A percentile compares a stretch with the other conserved stretches of the same genome.
phyloP scores from a whole-genome alignment of 1,284 basidiomycete species.

The Cutaneotrichosporon cyanovorans region DNA sequence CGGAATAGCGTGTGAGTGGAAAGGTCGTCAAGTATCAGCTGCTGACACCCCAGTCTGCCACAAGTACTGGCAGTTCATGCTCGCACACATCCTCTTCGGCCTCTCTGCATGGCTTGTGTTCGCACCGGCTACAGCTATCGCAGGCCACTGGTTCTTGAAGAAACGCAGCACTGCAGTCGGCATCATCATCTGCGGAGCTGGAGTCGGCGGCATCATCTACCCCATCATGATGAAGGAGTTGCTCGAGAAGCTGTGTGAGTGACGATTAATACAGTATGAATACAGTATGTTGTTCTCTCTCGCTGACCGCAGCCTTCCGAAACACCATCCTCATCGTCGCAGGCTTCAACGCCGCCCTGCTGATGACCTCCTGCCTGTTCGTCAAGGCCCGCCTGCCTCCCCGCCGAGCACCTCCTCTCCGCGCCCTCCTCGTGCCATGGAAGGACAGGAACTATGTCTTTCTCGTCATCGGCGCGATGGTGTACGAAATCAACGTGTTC shows the following conservation, averaged over 20 bases:
- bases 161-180: constrained; percentile 37
- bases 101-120: constrained; percentile 33
- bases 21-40: constrained; percentile 21
- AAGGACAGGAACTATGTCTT: constrained; percentile 27
- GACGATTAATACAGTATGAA: not conserved
- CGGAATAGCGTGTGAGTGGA: constrained; percentile 19
- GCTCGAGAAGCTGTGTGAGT: constrained; percentile 29
- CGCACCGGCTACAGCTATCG: constrained; percentile 38
- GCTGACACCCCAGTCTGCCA: constrained; percentile 24
- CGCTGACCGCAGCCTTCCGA: constrained; percentile 12
- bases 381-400: constrained; percentile 23
- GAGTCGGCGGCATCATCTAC: constrained; percentile 40
- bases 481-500: constrained; percentile 23
- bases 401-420: constrained; percentile 12
- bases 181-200: constrained; percentile 39
- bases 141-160: constrained; percentile 41
- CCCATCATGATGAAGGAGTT: constrained; percentile 37
- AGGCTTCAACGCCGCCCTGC: constrained; percentile 16
- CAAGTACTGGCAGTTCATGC: constrained; percentile 42
- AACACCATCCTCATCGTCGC: constrained; percentile 23
- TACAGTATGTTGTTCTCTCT: no score
- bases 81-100: constrained; percentile 38
- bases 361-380: constrained; percentile 19
- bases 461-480: constrained; percentile 23
- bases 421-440: constrained; percentile 21